Evolutionary conservation across 2,329 filamentous ascomycete species (phyloP).

Genomic region (Calonectria fujianensis): DNA sequence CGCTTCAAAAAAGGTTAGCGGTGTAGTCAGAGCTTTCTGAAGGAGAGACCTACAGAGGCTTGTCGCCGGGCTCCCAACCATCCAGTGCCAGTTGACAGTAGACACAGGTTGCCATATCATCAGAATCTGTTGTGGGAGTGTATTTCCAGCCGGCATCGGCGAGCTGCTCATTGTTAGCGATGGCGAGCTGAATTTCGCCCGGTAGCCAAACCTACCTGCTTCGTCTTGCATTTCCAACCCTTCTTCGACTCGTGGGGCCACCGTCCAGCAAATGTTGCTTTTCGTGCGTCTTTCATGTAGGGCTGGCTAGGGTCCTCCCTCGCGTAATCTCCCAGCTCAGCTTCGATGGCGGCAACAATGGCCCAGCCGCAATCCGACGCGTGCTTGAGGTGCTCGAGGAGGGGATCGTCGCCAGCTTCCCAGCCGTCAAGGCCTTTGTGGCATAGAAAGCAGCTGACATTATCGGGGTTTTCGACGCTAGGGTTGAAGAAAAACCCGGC

Average conservation of each 20-base stretch:
- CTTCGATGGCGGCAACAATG: slow-evolving; percentile 78
- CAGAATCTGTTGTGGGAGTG: slow-evolving; percentile 86
- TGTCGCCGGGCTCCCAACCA: slow-evolving; percentile 95
- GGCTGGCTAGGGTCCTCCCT: slow-evolving; percentile 84
- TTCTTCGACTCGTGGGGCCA: slow-evolving; percentile 95
- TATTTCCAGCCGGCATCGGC: slow-evolving; percentile 96
- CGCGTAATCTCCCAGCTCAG: slow-evolving; percentile 76
- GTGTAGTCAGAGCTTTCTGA: slow-evolving; percentile 41
- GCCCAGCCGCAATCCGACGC: slow-evolving; percentile 92
- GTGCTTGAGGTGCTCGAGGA: slow-evolving; percentile 90
- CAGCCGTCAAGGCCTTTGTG: slow-evolving; percentile 90
- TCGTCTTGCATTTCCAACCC: slow-evolving; percentile 91
- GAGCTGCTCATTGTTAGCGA: slow-evolving; percentile 71
- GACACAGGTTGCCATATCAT: slow-evolving; percentile 92
- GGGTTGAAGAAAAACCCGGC: slow-evolving; percentile 95
- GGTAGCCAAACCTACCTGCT: slow-evolving; percentile 77
- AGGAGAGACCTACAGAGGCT: slow-evolving; percentile 80
- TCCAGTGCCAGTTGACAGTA: slow-evolving; percentile 94
- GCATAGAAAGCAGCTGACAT: slow-evolving; percentile 93
- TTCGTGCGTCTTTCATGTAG: slow-evolving; percentile 84
- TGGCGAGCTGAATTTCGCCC: neutral
- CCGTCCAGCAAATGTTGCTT: slow-evolving; percentile 85
- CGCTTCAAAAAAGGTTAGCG: slow-evolving; percentile 67
- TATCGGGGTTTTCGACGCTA: slow-evolving; percentile 84
- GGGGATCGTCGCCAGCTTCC: slow-evolving; percentile 89